phyloP scores from a whole-genome alignment of 768 basidiomycete genomes.

The Tricholoma saponaceum region DNA sequence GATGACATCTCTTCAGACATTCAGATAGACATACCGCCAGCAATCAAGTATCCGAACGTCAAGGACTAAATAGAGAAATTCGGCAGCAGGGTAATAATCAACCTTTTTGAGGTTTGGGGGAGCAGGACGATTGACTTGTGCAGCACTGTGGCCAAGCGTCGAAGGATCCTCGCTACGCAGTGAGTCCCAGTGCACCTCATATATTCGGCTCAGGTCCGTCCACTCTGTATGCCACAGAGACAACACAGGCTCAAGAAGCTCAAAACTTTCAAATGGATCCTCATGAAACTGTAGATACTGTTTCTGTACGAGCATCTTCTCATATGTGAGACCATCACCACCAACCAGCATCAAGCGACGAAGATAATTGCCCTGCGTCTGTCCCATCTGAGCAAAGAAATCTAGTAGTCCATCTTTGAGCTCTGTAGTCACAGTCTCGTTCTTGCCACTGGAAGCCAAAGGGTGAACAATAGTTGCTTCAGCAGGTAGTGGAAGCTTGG shows the following conservation, averaged over 20 bases:
- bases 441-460: constrained; percentile 23
- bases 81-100: background rate
- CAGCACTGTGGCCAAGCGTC: background rate
- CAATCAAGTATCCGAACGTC: background rate
- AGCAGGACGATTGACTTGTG: constrained; percentile 11
- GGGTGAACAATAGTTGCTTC: constrained; percentile 19
- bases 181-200: background rate
- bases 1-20: too few species aligned
- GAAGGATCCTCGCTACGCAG: background rate
- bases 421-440: constrained; percentile 24
- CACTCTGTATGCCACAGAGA: background rate
- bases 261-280: background rate
- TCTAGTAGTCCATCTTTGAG: constrained; percentile 28
- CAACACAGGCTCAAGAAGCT: background rate
- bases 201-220: background rate
- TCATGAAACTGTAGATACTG: background rate
- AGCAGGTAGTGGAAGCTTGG: constrained; percentile 8
- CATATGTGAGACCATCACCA: constrained; percentile 34
- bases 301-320: constrained; percentile 17
- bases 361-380: constrained; percentile 15
- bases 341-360: constrained; percentile 18
- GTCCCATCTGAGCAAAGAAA: constrained; percentile 29
- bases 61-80: background rate
- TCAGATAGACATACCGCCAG: constrained; percentile 8
- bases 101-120: background rate